phyloP scores from a whole-genome alignment of 768 basidiomycete species.

The Boletus subparvulus region DNA sequence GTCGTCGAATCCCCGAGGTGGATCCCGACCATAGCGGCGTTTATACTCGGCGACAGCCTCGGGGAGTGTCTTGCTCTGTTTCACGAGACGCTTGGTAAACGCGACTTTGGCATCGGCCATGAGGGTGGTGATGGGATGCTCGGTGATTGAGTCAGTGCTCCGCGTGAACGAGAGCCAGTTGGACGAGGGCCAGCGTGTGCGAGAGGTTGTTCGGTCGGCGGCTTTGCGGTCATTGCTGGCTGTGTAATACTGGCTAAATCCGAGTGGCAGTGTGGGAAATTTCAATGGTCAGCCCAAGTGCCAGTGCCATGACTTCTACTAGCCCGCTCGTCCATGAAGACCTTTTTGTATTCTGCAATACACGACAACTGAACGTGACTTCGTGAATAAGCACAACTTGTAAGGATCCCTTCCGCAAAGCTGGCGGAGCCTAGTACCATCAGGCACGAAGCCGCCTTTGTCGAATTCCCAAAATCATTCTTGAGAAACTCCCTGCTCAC shows the following conservation, averaged over 20 bases:
- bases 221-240: conserved; percentile 30
- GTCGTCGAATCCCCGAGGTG: conserved; percentile 87
- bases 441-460: conserved; percentile 63
- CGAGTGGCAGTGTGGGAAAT: too few species aligned
- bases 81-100: conserved; percentile 61
- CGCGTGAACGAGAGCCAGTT: conserved; percentile 23
- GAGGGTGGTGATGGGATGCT: conserved; percentile 82
- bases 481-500: conserved; percentile 77
- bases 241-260: too few species aligned
- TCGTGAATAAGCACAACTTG: too few species aligned
- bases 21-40: conserved; percentile 69
- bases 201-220: background rate
- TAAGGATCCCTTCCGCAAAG: conserved; percentile 62
- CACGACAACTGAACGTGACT: too few species aligned
- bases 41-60: conserved; percentile 83
- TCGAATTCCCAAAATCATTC: conserved; percentile 70
- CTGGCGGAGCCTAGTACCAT: conserved; percentile 47
- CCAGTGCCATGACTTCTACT: too few species aligned
- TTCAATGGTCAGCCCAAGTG: too few species aligned
- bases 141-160: conserved; percentile 4
- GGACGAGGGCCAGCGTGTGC: conserved; percentile 17
- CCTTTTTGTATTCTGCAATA: too few species aligned
- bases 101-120: conserved; percentile 81
- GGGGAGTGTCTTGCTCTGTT: conserved; percentile 77
- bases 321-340: too few species aligned